phyloP scores from a whole-genome alignment of 2,329 filamentous ascomycete genomes.

The Diaporthe australafricana region DNA sequence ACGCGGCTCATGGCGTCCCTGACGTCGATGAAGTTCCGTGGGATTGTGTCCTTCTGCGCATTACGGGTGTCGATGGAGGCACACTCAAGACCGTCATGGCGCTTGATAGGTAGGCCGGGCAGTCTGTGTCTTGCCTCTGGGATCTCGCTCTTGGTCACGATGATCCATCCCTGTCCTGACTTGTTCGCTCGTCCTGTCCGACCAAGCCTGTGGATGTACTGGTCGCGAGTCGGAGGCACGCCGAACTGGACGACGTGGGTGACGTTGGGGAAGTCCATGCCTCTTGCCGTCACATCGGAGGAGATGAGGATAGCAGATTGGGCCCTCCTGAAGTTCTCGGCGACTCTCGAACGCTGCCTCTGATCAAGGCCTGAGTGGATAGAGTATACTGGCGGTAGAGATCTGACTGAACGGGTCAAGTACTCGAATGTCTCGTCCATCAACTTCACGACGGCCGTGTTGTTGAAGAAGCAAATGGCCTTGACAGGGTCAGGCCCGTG shows the following conservation, averaged over 20 bases:
- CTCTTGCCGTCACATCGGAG: conserved; percentile 83
- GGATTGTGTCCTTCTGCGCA: conserved; percentile 56
- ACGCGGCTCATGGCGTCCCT: conserved; percentile 56
- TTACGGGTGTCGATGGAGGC: conserved; percentile 65
- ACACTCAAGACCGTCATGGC: conserved; percentile 62
- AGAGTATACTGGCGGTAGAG: conserved; percentile 58
- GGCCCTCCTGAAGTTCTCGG: conserved; percentile 78
- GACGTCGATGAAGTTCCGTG: conserved; percentile 57
- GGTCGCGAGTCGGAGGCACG: conserved; percentile 71
- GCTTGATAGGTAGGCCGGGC: conserved; percentile 69
- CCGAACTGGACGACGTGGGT: conserved; percentile 84
- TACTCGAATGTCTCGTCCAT: conserved; percentile 67
- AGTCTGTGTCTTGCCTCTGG: conserved; percentile 62
- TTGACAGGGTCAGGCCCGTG: conserved; percentile 77
- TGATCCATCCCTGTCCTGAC: conserved; percentile 76
- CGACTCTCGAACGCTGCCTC: conserved; percentile 72
- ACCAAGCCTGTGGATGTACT: conserved; percentile 82
- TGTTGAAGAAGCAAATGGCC: conserved; percentile 93
- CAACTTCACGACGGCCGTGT: conserved; percentile 78
- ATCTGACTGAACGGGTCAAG: conserved; percentile 49
- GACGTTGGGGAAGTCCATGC: conserved; percentile 86
- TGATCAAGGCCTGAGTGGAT: conserved; percentile 88
- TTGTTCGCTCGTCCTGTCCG: conserved; percentile 82
- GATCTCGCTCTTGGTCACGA: conserved; percentile 69
- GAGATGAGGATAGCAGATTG: conserved; percentile 76